Evolutionary conservation across 768 basidiomycete species (phyloP), one percentile per base, ranked within the genome.

Genomic region (Lactarius hengduanensis): DNA sequence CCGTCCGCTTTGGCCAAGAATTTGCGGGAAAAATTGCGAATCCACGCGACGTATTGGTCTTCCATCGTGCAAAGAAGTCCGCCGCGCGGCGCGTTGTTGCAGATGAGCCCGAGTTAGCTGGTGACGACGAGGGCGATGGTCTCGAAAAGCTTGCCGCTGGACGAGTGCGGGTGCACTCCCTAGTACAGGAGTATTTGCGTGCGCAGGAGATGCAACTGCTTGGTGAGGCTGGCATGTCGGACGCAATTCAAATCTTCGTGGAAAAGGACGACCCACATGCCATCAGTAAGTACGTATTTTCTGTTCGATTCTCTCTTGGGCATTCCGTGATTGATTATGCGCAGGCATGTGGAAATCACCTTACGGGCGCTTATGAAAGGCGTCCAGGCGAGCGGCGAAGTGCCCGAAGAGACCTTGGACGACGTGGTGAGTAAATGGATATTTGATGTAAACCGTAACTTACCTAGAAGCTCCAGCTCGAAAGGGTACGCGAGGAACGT

Each of bases 191-290:
- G 77, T 98, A 96, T 75, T 78, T 99, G 57, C 82, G 87, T 8
- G 95, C 93, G 59, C 97, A 98, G 78, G 92, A 96, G 75, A 78
- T 98, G 73, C 94, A 97, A 79, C 78, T 98, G 59, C 79, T 98
- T 20, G 92, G 91, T 1, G 95, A 97, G 78, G 81, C 82, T 50
- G 94, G 90, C 30, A 92, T 99, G 90, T 89, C 88, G 47, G 92
- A 95, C 74, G 97, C 97, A 7, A 95, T 99, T 61, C 89, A 92
- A 79, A 83, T 89, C 77, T 98, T 92, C 77, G 96, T 99, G 66
- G 96, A 98, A 76, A 99, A 99, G 81, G 96, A 98, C 73, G 95
- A 97, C 76, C 87, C 86, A 34, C 91, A 95, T 79, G 94, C 96
- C 10, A 96, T 99, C 73, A 85, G 88, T 70, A 84, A 80, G 94